Evolutionary conservation across 2,329 filamentous ascomycete genomes (phyloP), one percentile per base, ranked within the genome.

Genomic region (Zymoseptoria pseudotritici): DNA sequence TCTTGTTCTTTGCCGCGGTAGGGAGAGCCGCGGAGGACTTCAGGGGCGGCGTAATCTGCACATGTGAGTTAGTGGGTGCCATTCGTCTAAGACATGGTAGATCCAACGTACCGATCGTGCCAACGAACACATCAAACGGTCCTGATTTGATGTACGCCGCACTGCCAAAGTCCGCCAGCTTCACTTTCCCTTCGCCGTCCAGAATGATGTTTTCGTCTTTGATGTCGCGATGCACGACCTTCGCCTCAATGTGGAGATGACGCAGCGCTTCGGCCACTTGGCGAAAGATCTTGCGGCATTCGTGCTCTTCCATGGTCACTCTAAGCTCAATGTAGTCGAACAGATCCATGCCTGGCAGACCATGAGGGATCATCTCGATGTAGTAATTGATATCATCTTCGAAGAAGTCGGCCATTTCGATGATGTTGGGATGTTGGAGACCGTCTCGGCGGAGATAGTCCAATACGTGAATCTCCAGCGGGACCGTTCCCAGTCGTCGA

Each of bases 271-370:
- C 84, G 9, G 90, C 91, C 10, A 97, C 93, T 75, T 99, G 94
- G 24, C 89, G 84, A 74, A 99, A 99, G 62, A 99, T 99, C 76
- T 90, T 96, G 57, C 91, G 85, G 72, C 91, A 96, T 73, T 99
- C 94, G 7, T 83, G 81, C 76, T 99, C 94, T 57, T 96, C 91
- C 94, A 99, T 99, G 70, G 93, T 97, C 53, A 91, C 87, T 24
- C 93, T 87, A 57, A 99, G 82, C 75, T 99, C 94, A 66, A 99
- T 99, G 74, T 99, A 99, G 76, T 99, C 94, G 71, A 99, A 99
- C 1, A 99, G 82, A 74, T 99, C 94, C 92, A 99, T 97, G 11
- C 94, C 94, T 0, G 94, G 94, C 46, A 97, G 80, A 1, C 94
- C 94, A 69, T 97, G 94, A 0, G 94, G 94, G 13, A 89, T 82